Conservation (phyloP, 1,139 yeast genomes). For the Hansenula lynferdii region DNA sequence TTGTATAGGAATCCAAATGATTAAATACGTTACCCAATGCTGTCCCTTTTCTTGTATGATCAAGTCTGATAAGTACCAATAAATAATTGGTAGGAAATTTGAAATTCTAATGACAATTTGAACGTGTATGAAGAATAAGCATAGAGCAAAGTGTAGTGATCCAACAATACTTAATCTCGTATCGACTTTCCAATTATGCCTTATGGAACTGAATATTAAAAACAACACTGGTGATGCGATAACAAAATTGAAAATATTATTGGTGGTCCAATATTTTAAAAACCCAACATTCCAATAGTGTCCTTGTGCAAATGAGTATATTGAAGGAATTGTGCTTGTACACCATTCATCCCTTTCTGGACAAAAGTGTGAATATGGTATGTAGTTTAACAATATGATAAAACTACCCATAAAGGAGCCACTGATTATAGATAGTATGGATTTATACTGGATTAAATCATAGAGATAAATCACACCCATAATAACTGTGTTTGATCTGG, state of each 20-base stretch:
- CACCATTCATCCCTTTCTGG: constrained; percentile 84
- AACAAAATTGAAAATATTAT: constrained; percentile 80
- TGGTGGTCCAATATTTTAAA: constrained; percentile 72
- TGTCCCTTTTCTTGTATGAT: constrained; percentile 23
- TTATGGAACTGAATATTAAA: constrained; percentile 29
- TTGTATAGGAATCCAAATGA: constrained; percentile 55
- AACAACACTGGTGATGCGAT: constrained; percentile 66
- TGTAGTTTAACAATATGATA: constrained; percentile 41
- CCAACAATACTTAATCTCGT: constrained; percentile 31
- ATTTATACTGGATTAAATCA: constrained; percentile 40
- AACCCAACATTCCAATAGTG: constrained; percentile 87
- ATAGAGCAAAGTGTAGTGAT: constrained; percentile 32
- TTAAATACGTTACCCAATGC: constrained; percentile 36
- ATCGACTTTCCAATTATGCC: constrained; percentile 12
- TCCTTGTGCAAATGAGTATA: constrained; percentile 71
- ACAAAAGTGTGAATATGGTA: constrained; percentile 59
- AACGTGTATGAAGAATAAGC: constrained; percentile 67
- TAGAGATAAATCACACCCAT: constrained; percentile 63
- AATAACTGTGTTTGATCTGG: constrained; percentile 73
- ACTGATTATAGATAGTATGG: constrained; percentile 35
- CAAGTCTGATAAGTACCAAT: constrained; percentile 62
- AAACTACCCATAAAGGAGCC: constrained; percentile 51
- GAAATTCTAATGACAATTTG: constrained; percentile 81
- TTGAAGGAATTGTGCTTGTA: constrained; percentile 43
- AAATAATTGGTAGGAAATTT: constrained; percentile 68